Evolutionary conservation across 139 green algal species (phyloP).

Genomic region (Parachlorella kessleri): DNA sequence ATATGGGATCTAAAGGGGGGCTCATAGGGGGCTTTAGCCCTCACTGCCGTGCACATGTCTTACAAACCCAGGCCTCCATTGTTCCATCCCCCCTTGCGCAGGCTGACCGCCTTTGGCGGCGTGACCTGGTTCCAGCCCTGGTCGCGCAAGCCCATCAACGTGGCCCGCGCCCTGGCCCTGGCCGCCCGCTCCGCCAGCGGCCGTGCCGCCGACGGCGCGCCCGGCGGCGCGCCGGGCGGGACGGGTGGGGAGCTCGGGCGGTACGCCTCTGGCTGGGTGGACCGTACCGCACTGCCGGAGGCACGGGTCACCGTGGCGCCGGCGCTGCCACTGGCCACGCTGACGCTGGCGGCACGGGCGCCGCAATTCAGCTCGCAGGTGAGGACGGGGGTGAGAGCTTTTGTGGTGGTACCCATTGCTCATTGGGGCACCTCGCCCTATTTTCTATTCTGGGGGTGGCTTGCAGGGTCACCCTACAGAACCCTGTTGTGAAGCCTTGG

Average conservation of each 20-base stretch:
- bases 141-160: slow-evolving; percentile 10
- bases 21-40: too few species aligned
- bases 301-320: background rate
- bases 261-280: background rate
- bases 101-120: slow-evolving; percentile 38
- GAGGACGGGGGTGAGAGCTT: too few species aligned
- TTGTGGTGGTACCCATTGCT: too few species aligned
- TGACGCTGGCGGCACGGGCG: background rate
- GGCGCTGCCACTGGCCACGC: background rate
- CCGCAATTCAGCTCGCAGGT: background rate
- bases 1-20: too few species aligned
- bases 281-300: slow-evolving; percentile 3
- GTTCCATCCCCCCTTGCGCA: background rate
- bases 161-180: slow-evolving; percentile 14
- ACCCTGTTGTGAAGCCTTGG: too few species aligned
- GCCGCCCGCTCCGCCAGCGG: background rate
- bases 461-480: too few species aligned
- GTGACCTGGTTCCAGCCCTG: slow-evolving; percentile 55
- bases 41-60: too few species aligned
- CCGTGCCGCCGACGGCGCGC: background rate
- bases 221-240: background rate
- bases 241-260: background rate
- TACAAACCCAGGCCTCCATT: too few species aligned
- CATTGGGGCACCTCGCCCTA: too few species aligned
- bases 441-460: too few species aligned